Base-by-base conservation (phyloP, 2,329 filamentous ascomycete genomes). In the Thelonectria rubi region DNA sequence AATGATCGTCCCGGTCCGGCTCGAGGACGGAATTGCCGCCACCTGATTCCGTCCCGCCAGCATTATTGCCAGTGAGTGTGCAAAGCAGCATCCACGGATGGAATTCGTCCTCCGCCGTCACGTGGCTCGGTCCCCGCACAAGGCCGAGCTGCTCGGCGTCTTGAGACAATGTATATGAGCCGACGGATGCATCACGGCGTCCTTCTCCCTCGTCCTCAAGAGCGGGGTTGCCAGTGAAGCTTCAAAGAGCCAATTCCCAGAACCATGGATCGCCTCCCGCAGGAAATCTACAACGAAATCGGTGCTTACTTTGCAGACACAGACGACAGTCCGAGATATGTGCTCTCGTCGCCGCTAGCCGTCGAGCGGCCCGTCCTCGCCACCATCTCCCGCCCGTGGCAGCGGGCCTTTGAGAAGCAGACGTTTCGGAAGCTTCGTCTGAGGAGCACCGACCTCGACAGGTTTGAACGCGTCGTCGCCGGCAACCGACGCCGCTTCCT, bases 331-430 rank as follows among this genome's bases (percentile, higher is more conserved):
- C 55, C 54, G 50, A 64, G 54, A 64, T 56, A 56, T 55, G 61
- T 49, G 39, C 47, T 56, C 45, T 54, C 54, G 30, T 50, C 54
- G 37, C 58, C 50, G 43, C 51, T 50, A 40, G 48, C 56, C 45
- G 42, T 55, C 45, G 48, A 55, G 54, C 64, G 64, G 39, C 54
- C 63, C 42, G 52, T 48, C 43, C 60, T 69, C 18, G 65, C 68
- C 26, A 70, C 64, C 20, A 58, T 70, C 55, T 68, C 66, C 46
- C 65, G 60, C 37, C 46, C 55, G 37, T 69, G 65, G 62, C 68
- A 70, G 43, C 55, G 56, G 43, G 67, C 67, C 17, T 64, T 70
- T 42, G 65, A 70, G 39, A 62, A 61, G 46, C 64, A 67, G 21
- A 68, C 64, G 5, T 68, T 70, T 43, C 49, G 58, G 11, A 48